Evolutionary conservation across 352 stramenopile species (phyloP).

Genomic region (Phytophthora uliginosa): DNA sequence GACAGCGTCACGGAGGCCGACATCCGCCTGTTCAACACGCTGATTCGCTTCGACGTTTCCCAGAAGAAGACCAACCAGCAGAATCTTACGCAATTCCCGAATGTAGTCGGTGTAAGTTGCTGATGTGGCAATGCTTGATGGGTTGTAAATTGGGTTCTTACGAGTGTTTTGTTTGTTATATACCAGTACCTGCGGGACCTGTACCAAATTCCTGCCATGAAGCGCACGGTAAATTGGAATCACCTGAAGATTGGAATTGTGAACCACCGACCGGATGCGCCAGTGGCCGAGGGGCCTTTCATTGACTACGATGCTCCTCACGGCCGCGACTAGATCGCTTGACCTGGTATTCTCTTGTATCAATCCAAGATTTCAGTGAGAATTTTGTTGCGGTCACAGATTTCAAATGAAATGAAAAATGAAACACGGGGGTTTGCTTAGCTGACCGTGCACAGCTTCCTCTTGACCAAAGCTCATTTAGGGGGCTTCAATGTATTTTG

Average conservation of each 20-base stretch:
- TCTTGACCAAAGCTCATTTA: too few relatives aligned
- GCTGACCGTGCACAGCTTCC: too few relatives aligned
- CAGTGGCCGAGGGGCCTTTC: not conserved
- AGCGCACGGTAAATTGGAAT: not conserved
- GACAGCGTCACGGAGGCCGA: not conserved
- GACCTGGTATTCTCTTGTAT: too few relatives aligned
- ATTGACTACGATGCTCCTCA: not conserved
- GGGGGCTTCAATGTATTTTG: too few relatives aligned
- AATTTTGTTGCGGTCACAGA: too few relatives aligned
- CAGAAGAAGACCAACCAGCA: not conserved
- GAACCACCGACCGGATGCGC: not conserved
- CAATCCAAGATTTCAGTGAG: too few relatives aligned
- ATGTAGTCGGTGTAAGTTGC: not conserved
- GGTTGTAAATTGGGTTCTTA: not conserved
- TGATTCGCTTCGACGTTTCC: not conserved
- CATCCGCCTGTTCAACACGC: constrained; percentile 1
- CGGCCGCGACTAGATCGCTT: not conserved
- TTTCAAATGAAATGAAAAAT: too few relatives aligned
- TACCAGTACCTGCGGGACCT: not conserved
- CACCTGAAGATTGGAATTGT: not conserved
- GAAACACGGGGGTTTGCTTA: too few relatives aligned
- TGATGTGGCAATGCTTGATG: too few relatives aligned
- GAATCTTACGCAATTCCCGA: not conserved
- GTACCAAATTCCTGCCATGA: not conserved
- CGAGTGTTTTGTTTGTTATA: too few relatives aligned